A percentile compares a stretch with the other conserved stretches of the same genome.
phyloP scores from a whole-genome alignment of 2,329 filamentous ascomycete genomes.

The Aschersonia sp. region DNA sequence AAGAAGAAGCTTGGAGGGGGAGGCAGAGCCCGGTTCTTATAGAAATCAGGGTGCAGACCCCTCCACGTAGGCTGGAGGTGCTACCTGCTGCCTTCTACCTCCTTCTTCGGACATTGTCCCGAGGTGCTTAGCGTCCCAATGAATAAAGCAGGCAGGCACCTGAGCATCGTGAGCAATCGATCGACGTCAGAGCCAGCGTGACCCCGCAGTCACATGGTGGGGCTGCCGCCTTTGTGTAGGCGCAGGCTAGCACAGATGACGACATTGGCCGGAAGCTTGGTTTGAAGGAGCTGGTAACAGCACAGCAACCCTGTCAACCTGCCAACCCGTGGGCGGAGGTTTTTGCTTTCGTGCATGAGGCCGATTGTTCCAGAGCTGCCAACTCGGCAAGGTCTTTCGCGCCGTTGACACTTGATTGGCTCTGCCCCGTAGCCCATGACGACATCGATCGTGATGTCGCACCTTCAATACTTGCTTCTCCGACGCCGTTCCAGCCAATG shows the following conservation, averaged over 20 bases:
- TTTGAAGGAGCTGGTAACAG: not conserved
- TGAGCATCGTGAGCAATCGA: not conserved
- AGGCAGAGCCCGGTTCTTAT: conserved; percentile 1
- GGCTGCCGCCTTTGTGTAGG: not conserved
- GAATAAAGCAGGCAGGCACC: not conserved
- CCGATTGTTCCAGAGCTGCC: not conserved
- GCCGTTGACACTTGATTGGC: not conserved
- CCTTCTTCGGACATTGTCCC: not conserved
- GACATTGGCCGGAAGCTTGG: not conserved
- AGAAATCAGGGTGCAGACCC: not conserved
- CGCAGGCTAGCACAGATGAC: conserved; percentile 1
- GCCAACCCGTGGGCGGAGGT: too few species aligned
- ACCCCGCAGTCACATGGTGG: conserved; percentile 1
- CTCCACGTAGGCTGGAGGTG: not conserved
- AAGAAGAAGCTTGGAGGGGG: not conserved
- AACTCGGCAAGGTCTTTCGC: not conserved
- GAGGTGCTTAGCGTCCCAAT: too few species aligned
- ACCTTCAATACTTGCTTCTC: not conserved
- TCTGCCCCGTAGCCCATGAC: not conserved
- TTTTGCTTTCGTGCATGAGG: not conserved
- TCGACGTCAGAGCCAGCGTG: not conserved
- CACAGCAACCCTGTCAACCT: not conserved
- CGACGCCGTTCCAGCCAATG: not conserved
- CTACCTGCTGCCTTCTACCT: not conserved
- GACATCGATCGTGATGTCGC: not conserved